Evolutionary conservation across 2,329 filamentous ascomycete species (phyloP).

Genomic region (Aspergillus chevalieri): DNA sequence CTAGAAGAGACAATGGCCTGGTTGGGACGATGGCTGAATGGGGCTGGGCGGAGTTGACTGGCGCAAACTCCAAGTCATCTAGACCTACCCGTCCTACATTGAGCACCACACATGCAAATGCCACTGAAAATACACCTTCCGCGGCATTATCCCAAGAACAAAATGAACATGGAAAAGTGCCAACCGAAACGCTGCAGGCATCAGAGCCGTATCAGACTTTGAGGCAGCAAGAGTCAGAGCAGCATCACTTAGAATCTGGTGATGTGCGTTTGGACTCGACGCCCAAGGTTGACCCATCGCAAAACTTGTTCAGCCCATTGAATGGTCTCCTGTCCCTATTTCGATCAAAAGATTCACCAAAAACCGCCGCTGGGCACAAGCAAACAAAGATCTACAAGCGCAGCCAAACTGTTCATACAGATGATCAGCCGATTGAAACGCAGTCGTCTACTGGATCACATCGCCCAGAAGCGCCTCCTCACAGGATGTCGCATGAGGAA

Average conservation of each 20-base stretch:
- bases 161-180: constrained; percentile 4
- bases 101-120: constrained; percentile 17
- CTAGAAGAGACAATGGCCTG: constrained; percentile 80
- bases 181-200: constrained; percentile 5
- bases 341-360: constrained; percentile 49
- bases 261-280: constrained; percentile 3
- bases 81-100: constrained; percentile 26
- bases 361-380: constrained; percentile 41
- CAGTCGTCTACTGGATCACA: constrained; percentile 1
- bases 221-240: neutral
- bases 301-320: constrained; percentile 46
- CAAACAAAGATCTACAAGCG: constrained; percentile 63
- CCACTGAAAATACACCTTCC: constrained; percentile 5
- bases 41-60: constrained; percentile 88
- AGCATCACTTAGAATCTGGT: constrained; percentile 10
- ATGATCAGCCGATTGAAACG: constrained; percentile 14
- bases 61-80: constrained; percentile 55
- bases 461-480: constrained; percentile 29
- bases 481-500: constrained; percentile 48
- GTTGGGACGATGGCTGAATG: constrained; percentile 90
- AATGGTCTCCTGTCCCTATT: constrained; percentile 69
- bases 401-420: constrained; percentile 62
- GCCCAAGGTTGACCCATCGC: constrained; percentile 12
- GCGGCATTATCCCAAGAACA: constrained; percentile 6
- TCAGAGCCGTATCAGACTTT: constrained; percentile 17